Base-by-base conservation (phyloP, 768 basidiomycete species). In the Hygrocybe coccinea region DNA sequence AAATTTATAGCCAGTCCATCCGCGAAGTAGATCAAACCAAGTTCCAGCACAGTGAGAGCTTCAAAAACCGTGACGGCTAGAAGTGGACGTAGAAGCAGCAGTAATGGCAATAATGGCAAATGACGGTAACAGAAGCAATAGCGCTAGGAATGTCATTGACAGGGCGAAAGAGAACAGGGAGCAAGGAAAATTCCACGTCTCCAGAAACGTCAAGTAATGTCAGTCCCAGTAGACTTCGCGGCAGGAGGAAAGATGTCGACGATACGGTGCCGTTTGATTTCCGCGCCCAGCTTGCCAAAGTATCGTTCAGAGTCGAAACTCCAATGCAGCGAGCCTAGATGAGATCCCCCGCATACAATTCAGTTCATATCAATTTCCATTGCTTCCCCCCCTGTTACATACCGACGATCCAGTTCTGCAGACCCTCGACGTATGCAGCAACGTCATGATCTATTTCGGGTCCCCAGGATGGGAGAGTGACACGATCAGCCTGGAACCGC, bases 261-360 rank as follows among this genome's bases (percentile, higher is more conserved):
- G 14, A 64, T 21, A 15, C 69, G 57, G 8, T 60, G 63, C 25
- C 65, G 62, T 65, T 65, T 69, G 21, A 72, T 56, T 12, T 60
- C 57, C 25, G 48, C 49, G 8, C 72, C 72, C 4, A 65, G 57
- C 1, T 67, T 55, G 15, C 69, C 67, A 29, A 65, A 66, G 58
- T 73, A 73, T 54, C 70, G 62, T 46, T 69, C 66, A 22, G 67
- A 67, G 58, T 80, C 78, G 49, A 80, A 83, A 55, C 73, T 69
- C 76, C 69, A 76, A 55, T 59, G 63, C 54, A 72, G 71, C 54
- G 68, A 73, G 25, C 67, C 74, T 14, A 69, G 33, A 24, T 17
- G 10, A 37, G 33, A 24, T 19, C 33, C 24, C 15, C 19, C 44
- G 21, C 10, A 21, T 43, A 41, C 35, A 11, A 48, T 33, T 9